Conservation (phyloP, 2,329 filamentous ascomycete genomes). For the Phyllosticta paracitricarpa region DNA sequence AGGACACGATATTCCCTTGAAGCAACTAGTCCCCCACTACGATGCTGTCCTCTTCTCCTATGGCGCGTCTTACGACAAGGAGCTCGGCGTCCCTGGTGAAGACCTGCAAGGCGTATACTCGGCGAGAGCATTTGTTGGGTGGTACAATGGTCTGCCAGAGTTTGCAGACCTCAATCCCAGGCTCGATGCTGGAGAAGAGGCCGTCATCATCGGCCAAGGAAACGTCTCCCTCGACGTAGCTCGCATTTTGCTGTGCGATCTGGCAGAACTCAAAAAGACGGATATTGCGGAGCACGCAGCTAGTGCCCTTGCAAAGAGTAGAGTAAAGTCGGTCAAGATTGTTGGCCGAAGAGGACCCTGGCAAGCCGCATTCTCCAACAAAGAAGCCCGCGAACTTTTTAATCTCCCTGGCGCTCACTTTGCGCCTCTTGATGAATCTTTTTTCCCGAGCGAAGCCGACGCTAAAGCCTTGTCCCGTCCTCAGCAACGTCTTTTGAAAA, state of each 20-base stretch:
- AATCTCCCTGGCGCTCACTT: constrained; percentile 65
- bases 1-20: constrained; percentile 58
- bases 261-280: constrained; percentile 65
- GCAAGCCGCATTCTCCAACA: constrained; percentile 91
- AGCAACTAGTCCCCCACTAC: constrained; percentile 67
- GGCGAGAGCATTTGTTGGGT: constrained; percentile 87
- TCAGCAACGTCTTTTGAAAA: constrained; percentile 66
- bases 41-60: constrained; percentile 90
- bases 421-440: constrained; percentile 51
- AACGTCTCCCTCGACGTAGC: constrained; percentile 95
- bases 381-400: constrained; percentile 83
- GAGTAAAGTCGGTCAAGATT: constrained; percentile 70
- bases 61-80: constrained; percentile 75
- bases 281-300: constrained; percentile 85
- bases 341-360: constrained; percentile 74
- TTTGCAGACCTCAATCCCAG: constrained; percentile 63
- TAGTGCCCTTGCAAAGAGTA: constrained; percentile 60
- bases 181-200: constrained; percentile 66
- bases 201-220: constrained; percentile 83
- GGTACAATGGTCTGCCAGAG: constrained; percentile 94
- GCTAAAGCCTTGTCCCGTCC: constrained; percentile 60
- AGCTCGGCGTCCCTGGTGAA: constrained; percentile 72
- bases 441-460: constrained; percentile 56
- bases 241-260: constrained; percentile 68
- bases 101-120: constrained; percentile 69